These are phyloP conservation scores for Aspergillus ostianus DNA, from an alignment of 495 filamentous ascomycete species.

Conservation along the genomic window DNA sequence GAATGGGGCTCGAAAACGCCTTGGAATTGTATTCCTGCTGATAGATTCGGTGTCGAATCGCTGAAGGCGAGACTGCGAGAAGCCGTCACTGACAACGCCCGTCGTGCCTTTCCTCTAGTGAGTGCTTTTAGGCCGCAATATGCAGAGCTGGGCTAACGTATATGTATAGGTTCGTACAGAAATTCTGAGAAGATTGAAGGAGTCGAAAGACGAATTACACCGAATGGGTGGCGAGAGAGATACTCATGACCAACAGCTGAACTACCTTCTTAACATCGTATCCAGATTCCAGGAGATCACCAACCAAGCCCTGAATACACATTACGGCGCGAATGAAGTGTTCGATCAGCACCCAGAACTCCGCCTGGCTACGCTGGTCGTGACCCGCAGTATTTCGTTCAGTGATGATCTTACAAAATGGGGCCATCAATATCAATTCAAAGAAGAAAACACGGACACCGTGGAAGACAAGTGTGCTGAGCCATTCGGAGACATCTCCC, in stretches of 20 bases:
- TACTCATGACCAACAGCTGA: slow-evolving; percentile 40
- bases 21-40: slow-evolving; percentile 47
- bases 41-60: slow-evolving; percentile 49
- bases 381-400: slow-evolving; percentile 42
- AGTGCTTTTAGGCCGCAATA: not conserved
- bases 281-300: slow-evolving; percentile 42
- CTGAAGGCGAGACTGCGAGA: slow-evolving; percentile 35
- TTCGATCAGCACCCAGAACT: slow-evolving; percentile 35
- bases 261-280: slow-evolving; percentile 42
- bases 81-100: slow-evolving; percentile 15
- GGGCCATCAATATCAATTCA: slow-evolving; percentile 44
- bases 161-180: slow-evolving; percentile 42
- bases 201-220: slow-evolving; percentile 29
- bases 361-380: slow-evolving; percentile 46
- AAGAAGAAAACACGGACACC: slow-evolving; percentile 8
- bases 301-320: slow-evolving; percentile 35
- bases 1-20: slow-evolving; percentile 20
- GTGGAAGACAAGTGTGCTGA: not conserved
- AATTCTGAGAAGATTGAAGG: slow-evolving; percentile 37
- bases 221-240: slow-evolving; percentile 45
- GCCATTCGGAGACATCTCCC: not conserved
- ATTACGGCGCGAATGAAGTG: slow-evolving; percentile 38
- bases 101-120: slow-evolving; percentile 15
- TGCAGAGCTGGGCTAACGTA: not conserved
- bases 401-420: slow-evolving; percentile 31